Evolutionary conservation across 106 monocot species (phyloP), one percentile per base, ranked within the genome.

Genomic region (Dendrobium chrysotoxum): DNA sequence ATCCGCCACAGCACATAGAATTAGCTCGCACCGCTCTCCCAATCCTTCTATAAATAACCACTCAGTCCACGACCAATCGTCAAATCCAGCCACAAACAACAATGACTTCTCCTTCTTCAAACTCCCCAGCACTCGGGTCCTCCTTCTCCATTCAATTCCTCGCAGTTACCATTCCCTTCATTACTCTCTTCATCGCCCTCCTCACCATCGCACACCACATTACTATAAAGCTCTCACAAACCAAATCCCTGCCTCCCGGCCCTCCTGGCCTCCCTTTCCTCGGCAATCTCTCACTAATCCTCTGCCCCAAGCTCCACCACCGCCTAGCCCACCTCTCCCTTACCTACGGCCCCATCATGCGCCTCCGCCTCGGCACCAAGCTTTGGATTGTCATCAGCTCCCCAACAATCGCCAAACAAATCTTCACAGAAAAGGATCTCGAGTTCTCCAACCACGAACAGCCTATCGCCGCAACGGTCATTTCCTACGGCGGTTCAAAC

Each of bases 401-500:
- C 23, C 80, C 82, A 6, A 46, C 77, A 15, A 4, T 75, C 28
- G 84, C 74, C n/a, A 57, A 80, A 9, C 77, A 80, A 75, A 55
- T 80, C 18, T 84, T 87, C 40, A 64, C 81, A 3, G 86, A 85
- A 12, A 68, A 90, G 18, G 87, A 87, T 73, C 30, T 42, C 61
- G 65, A 39, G 20, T 82, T 91, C 57, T 84, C 91, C 50, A 87
- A 83, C 82, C 86, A 80, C 7, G 92, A 92, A 79, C 75, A 75
- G 42, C 89, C 89, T 17, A 72, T 72, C 4, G 81, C 77, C 15
- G 85, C 21, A 0, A 50, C 55, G 30, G 66, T 84, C 57, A 55
- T 83, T 31, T 3, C 87, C 82, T 89, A 92, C 84, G 89, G 87
- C 54, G 85, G 80, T 0, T 11, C 58, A 11, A 81, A 92, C 68